These are phyloP conservation scores for Pterocarpus santalinus DNA, from an alignment of 306 rosid species.

Conservation along the genomic window DNA sequence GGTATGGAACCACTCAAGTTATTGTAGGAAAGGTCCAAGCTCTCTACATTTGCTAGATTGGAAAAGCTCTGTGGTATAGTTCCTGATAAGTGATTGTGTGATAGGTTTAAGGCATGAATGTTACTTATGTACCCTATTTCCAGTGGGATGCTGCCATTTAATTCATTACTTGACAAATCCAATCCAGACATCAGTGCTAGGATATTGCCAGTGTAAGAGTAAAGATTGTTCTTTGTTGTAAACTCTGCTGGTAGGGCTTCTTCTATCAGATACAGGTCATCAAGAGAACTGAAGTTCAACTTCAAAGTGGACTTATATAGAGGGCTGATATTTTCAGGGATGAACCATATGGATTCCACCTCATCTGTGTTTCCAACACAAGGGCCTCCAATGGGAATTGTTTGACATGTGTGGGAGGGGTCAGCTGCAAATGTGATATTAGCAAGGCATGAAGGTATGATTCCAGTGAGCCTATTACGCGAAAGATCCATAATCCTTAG, in stretches of 20 bases:
- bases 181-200: conserved; percentile 9
- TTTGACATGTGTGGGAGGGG: neutral
- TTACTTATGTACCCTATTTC: neutral
- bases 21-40: conserved; percentile 34
- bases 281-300: neutral
- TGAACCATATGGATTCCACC: neutral
- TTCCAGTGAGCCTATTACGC: neutral
- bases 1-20: conserved; percentile 30
- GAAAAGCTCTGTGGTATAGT: neutral
- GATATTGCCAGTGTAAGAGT: neutral
- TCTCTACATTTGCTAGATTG: neutral
- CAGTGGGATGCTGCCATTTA: neutral
- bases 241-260: neutral
- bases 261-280: neutral
- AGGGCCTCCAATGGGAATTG: no score
- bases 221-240: neutral
- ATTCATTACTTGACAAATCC: conserved; percentile 9
- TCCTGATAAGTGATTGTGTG: neutral
- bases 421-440: neutral
- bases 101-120: conserved; percentile 21
- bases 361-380: no score
- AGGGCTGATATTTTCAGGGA: neutral
- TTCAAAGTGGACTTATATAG: neutral
- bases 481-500: conserved; percentile 12
- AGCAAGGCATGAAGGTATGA: neutral